Conservation (phyloP, 1,139 yeast genomes). For the Kluyveromyces marxianus region DNA sequence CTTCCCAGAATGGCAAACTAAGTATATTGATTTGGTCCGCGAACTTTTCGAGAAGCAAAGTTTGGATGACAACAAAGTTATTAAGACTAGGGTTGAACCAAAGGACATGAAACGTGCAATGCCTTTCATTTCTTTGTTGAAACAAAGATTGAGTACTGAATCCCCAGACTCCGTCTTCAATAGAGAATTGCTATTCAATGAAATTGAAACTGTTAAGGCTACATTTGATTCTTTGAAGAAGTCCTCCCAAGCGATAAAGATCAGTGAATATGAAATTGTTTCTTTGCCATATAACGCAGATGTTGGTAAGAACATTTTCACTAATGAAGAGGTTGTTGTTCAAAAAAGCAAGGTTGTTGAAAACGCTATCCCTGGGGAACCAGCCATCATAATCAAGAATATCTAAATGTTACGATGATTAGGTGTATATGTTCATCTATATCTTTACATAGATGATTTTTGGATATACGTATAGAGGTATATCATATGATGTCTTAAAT, state of each 20-base stretch:
- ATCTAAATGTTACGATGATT: constrained; percentile 19
- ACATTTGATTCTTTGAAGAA: constrained; percentile 51
- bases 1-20: constrained; percentile 96
- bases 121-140: constrained; percentile 87
- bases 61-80: constrained; percentile 52
- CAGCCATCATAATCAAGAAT: constrained; percentile 75
- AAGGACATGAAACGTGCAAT: constrained; percentile 91
- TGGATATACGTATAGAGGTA: too few species aligned
- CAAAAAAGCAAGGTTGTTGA: constrained; percentile 65
- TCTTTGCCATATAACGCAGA: constrained; percentile 51
- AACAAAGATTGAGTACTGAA: constrained; percentile 64
- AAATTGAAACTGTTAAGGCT: constrained; percentile 54
- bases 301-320: constrained; percentile 53
- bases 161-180: constrained; percentile 73
- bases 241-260: constrained; percentile 53
- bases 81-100: constrained; percentile 54
- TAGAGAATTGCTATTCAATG: constrained; percentile 78
- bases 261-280: constrained; percentile 50
- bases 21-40: constrained; percentile 76
- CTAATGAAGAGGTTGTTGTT: constrained; percentile 67
- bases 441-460: too few species aligned
- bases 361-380: constrained; percentile 86
- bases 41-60: constrained; percentile 61
- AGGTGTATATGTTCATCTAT: constrained; percentile 2
- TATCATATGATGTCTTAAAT: too few species aligned